A percentile compares a stretch with the other conserved stretches of the same genome.
Evolutionary conservation across 2,329 filamentous ascomycete species (phyloP).

Genomic region (Fusarium sp.): DNA sequence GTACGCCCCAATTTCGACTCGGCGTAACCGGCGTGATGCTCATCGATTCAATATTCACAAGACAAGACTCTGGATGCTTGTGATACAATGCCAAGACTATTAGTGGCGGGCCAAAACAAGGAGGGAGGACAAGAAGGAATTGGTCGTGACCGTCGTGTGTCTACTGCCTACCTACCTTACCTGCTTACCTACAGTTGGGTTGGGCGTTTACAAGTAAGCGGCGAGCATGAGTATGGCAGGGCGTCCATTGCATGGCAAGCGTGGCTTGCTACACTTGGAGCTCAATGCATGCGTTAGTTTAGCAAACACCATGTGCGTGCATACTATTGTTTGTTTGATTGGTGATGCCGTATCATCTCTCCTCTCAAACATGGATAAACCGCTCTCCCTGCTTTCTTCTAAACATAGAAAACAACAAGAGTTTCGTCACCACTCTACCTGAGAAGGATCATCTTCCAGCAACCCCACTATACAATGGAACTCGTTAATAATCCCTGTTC

Average conservation of each 20-base stretch:
- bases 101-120: conserved; percentile 5
- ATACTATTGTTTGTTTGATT: not conserved
- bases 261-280: not conserved
- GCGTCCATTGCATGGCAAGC: not conserved
- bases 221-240: not conserved
- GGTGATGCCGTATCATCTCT: not conserved
- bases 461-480: conserved; percentile 23
- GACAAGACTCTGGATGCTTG: conserved; percentile 15
- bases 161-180: not conserved
- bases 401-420: conserved; percentile 25
- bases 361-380: not conserved
- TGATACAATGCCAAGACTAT: conserved; percentile 24
- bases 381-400: not conserved
- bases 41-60: conserved; percentile 17
- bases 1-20: conserved; percentile 17
- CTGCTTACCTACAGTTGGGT: too few relatives aligned
- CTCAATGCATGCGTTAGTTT: conserved; percentile 3
- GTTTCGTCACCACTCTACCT: conserved; percentile 15
- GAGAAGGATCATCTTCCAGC: conserved; percentile 16
- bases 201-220: conserved; percentile 1
- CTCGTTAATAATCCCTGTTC: conserved; percentile 9
- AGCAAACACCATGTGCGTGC: not conserved
- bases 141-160: conserved; percentile 17
- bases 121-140: not conserved
- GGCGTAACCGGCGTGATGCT: conserved; percentile 29